These are phyloP conservation scores for Ustilago shanxiensis DNA, from an alignment of 1,284 basidiomycete genomes.

Conservation along the genomic window DNA sequence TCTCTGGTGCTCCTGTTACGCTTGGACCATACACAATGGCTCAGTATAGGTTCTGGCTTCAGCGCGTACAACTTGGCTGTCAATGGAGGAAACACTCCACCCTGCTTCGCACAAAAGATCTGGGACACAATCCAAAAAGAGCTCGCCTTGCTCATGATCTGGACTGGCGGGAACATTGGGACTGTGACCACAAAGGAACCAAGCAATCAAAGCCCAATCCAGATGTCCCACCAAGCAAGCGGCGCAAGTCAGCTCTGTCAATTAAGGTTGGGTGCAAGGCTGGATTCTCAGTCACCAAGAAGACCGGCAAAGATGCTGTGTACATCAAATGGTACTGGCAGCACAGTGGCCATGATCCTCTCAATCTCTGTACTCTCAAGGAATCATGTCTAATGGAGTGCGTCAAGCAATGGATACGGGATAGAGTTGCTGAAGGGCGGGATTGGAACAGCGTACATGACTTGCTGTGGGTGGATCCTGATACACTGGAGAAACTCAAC, in stretches of 20 bases:
- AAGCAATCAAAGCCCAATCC: background rate
- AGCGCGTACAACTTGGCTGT: slow-evolving; percentile 2
- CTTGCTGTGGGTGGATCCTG: background rate
- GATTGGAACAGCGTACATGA: background rate
- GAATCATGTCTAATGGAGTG: background rate
- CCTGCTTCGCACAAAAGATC: background rate
- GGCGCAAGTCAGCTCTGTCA: background rate
- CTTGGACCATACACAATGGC: background rate
- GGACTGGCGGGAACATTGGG: background rate
- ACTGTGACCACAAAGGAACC: background rate
- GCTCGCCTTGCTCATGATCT: background rate
- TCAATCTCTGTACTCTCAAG: background rate
- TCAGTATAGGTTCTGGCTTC: no score
- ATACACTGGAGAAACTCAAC: background rate
- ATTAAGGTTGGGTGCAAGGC: background rate
- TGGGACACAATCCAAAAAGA: background rate
- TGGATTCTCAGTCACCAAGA: background rate
- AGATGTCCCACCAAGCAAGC: background rate
- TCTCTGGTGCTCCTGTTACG: background rate
- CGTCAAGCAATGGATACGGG: background rate
- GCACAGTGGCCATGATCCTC: background rate
- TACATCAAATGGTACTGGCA: background rate
- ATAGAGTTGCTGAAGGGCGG: background rate
- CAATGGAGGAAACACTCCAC: background rate
- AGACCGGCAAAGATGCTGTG: background rate